Conservation (phyloP, 352 stramenopile genomes). For the Phytophthora fragariae region DNA sequence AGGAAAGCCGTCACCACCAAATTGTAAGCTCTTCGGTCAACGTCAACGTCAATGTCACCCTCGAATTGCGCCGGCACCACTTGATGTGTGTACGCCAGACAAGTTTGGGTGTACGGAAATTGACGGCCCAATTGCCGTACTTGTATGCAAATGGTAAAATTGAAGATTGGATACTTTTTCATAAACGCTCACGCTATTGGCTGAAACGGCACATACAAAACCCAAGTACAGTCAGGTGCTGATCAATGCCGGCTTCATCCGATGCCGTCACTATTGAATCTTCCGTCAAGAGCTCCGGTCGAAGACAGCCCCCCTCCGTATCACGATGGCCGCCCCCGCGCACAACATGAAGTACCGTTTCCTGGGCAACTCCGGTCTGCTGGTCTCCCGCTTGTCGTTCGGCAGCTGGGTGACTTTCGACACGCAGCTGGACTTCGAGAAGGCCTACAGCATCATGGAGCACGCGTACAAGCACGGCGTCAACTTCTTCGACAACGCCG, state of each 20-base stretch:
- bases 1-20: slow-evolving; percentile 8
- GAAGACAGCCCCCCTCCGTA: neutral
- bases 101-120: no score
- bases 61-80: no score
- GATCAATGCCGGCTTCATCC: neutral
- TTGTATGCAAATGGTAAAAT: neutral
- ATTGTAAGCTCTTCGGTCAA: slow-evolving; percentile 10
- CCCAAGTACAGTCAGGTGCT: neutral
- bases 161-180: neutral
- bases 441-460: slow-evolving; percentile 67
- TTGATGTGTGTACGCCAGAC: no score
- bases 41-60: slow-evolving; percentile 6
- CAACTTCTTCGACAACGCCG: slow-evolving; percentile 79
- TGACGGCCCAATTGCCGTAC: no score
- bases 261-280: slow-evolving; percentile 33
- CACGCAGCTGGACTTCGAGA: slow-evolving; percentile 58
- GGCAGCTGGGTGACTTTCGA: slow-evolving; percentile 64
- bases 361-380: slow-evolving; percentile 58
- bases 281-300: slow-evolving; percentile 25
- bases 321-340: slow-evolving; percentile 19
- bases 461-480: slow-evolving; percentile 69
- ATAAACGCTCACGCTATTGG: neutral
- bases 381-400: slow-evolving; percentile 64
- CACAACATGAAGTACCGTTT: slow-evolving; percentile 75
- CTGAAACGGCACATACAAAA: neutral